phyloP scores from a whole-genome alignment of 1,284 basidiomycete genomes.

The Ustilago cynodontis region DNA sequence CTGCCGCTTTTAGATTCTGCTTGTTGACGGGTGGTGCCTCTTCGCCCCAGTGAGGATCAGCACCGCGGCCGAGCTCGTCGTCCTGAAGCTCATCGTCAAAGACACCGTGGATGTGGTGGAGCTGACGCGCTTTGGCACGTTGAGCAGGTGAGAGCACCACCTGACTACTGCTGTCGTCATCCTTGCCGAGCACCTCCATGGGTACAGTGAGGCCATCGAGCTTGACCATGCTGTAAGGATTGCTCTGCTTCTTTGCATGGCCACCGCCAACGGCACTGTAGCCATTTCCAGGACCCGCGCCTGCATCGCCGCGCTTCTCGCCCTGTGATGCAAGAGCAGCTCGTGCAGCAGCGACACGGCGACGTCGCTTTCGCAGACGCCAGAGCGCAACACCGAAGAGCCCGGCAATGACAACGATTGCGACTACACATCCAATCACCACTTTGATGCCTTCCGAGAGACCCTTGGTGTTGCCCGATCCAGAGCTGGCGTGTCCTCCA shows the following conservation, averaged over 20 bases:
- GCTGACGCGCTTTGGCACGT: slow-evolving; percentile 51
- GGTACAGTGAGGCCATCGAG: slow-evolving; percentile 46
- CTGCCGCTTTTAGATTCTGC: slow-evolving; percentile 28
- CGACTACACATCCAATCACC: slow-evolving; percentile 55
- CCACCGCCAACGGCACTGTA: slow-evolving; percentile 18
- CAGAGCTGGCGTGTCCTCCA: slow-evolving; percentile 22
- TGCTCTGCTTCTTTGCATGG: slow-evolving; percentile 49
- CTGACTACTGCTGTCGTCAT: slow-evolving; percentile 50
- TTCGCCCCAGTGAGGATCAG: slow-evolving; percentile 41
- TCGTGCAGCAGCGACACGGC: slow-evolving; percentile 41
- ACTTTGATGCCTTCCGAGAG: slow-evolving; percentile 61
- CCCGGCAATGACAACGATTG: slow-evolving; percentile 52
- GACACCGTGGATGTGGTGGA: slow-evolving; percentile 54
- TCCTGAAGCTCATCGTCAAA: slow-evolving; percentile 55
- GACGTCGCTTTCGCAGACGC: slow-evolving; percentile 43
- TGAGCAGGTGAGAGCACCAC: slow-evolving; percentile 51
- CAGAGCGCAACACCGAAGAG: slow-evolving; percentile 55
- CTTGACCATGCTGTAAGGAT: slow-evolving; percentile 45
- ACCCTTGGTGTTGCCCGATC: slow-evolving; percentile 41
- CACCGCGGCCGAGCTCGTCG: slow-evolving; percentile 42
- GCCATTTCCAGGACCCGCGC: slow-evolving; percentile 2
- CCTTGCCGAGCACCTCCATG: slow-evolving; percentile 47
- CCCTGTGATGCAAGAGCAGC: slow-evolving; percentile 33
- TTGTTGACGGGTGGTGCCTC: slow-evolving; percentile 30
- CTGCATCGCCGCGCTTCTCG: slow-evolving; percentile 26